Conservation (phyloP, 257 asterid species). For the Solanum ossicruentum region DNA sequence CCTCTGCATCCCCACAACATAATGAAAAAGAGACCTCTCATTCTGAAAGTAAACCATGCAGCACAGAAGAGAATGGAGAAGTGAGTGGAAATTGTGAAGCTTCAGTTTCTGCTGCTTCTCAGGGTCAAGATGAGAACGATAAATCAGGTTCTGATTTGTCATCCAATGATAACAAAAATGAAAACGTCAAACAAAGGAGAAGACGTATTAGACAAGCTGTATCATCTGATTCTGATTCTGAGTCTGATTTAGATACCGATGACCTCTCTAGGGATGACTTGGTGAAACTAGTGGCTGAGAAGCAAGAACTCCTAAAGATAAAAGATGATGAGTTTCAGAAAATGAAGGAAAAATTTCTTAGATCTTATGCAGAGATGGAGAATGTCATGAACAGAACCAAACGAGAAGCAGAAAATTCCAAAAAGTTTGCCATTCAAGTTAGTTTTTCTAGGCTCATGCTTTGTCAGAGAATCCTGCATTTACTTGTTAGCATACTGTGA, state of each 20-base stretch:
- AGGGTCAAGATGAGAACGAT: conserved; percentile 14
- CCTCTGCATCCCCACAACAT: conserved; percentile 46
- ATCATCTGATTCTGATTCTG: conserved; percentile 35
- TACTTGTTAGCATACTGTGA: background rate
- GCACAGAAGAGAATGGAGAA: conserved; percentile 15
- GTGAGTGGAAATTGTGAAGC: conserved; percentile 15
- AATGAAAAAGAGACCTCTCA: conserved; percentile 31
- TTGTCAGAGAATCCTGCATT: background rate
- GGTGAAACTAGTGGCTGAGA: conserved; percentile 58
- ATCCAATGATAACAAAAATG: conserved; percentile 4
- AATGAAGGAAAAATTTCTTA: conserved; percentile 62
- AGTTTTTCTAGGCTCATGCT: background rate
- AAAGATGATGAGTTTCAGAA: conserved; percentile 48
- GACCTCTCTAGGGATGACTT: conserved; percentile 67
- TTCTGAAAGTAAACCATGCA: conserved; percentile 21
- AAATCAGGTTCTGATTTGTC: conserved; percentile 45
- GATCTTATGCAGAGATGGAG: conserved; percentile 73
- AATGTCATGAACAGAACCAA: conserved; percentile 62
- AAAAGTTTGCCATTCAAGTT: conserved; percentile 82
- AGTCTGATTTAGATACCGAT: conserved; percentile 42
- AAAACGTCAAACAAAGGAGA: conserved; percentile 12
- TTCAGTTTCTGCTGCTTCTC: conserved; percentile 19
- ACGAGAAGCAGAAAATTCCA: conserved; percentile 78
- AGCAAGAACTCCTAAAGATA: conserved; percentile 36
- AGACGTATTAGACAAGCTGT: conserved; percentile 27